Evolutionary conservation across 352 stramenopile species (phyloP), one percentile per base, ranked within the genome.

Genomic region (Aphanomyces stellatus): DNA sequence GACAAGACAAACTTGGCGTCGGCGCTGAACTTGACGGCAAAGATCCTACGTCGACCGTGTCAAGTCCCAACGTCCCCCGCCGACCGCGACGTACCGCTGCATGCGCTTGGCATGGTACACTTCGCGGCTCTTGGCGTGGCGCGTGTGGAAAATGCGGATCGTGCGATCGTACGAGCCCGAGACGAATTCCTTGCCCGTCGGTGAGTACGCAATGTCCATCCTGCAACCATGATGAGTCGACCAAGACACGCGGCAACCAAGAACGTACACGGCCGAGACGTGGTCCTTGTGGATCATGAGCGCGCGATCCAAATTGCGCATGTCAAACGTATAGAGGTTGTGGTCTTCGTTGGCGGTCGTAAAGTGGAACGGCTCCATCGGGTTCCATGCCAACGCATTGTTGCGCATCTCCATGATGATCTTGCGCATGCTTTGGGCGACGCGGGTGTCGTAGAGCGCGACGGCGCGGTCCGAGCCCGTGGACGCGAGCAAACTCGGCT

Each of bases 271-370:
- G 53, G 97, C 96, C 10, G 85, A 94, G 7, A 99, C 96, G 82
- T 99, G 97, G 72, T 99, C 97, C 76, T 98, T 99, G 83, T 99
- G 97, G 40, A 99, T 97, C 71, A 96, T 93, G 68, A 95, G 74
- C 40, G 90, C 90, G 49, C 85, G 75, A 40, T 93, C 73, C 68
- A 99, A 86, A 73, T 98, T 98, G 72, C 98, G 86, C 91, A 99
- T 99, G 81, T 99, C 98, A 76, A 99, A 99, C 31, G 94, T 98
- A 81, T 99, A 99, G 49, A 97, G 72, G 71, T 99, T 98, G 81
- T 98, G 92, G 80, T 99, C 97, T 82, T 99, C 98, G 79, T 99
- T 99, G 51, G 96, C 97, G 35, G 98, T 95, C 51, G 95, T 97
- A 76, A 99, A 99, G 74, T 99, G 98, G 80, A 99, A 97, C 4